These are phyloP conservation scores for Strobilomyces dryophilus DNA, from an alignment of 768 basidiomycete species.

Conservation along the genomic window DNA sequence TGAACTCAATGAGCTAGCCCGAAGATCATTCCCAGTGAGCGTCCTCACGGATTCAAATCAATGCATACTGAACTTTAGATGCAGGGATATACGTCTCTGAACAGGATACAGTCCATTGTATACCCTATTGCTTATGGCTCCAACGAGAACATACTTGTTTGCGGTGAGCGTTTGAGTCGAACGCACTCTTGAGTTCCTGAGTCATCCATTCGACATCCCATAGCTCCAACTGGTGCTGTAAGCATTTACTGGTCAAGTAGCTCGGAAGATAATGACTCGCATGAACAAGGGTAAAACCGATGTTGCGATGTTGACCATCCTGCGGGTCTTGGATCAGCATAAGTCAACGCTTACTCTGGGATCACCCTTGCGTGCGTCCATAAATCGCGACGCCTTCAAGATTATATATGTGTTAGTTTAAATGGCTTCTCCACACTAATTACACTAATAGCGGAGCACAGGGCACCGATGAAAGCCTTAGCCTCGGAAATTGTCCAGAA, in stretches of 20 bases:
- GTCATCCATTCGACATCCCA: neutral
- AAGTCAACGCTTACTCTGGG: conserved; percentile 30
- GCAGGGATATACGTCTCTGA: conserved; percentile 82
- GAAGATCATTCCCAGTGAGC: conserved; percentile 80
- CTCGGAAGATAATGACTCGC: conserved; percentile 2
- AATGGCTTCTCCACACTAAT: neutral
- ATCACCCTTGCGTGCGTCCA: conserved; percentile 41
- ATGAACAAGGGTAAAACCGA: conserved; percentile 90
- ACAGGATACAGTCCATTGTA: conserved; percentile 93
- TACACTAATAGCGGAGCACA: conserved; percentile 24
- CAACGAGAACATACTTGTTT: conserved; percentile 92
- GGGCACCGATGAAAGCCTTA: conserved; percentile 97
- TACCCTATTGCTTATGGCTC: conserved; percentile 91
- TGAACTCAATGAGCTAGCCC: conserved; percentile 73
- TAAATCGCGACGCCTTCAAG: conserved; percentile 78
- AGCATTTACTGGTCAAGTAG: conserved; percentile 27
- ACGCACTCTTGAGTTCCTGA: neutral
- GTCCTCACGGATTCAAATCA: neutral
- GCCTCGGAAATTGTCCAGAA: conserved; percentile 95
- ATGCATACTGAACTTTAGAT: neutral
- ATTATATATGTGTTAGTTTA: conserved; percentile 87
- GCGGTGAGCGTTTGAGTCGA: conserved; percentile 20
- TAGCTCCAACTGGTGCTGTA: conserved; percentile 97
- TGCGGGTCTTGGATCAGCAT: conserved; percentile 83
- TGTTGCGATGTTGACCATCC: conserved; percentile 89